Evolutionary conservation across 1,139 yeast species (phyloP).

Genomic region (Yamadazyma oceani): DNA sequence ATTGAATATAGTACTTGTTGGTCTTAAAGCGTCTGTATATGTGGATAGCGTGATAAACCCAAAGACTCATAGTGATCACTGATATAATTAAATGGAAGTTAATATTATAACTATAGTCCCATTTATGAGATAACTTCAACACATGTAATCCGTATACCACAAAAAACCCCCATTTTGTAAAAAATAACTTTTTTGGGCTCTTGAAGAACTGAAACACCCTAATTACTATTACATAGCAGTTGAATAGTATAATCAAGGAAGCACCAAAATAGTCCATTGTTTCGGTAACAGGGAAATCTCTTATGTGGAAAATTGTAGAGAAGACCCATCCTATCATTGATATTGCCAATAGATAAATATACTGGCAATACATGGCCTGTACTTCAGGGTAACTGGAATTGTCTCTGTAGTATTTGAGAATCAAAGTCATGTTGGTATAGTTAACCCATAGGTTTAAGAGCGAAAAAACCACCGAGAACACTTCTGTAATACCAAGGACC

Average conservation of each 20-base stretch:
- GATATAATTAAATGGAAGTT: constrained; percentile 37
- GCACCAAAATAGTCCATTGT: constrained; percentile 48
- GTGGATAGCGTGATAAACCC: constrained; percentile 35
- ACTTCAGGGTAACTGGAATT: constrained; percentile 12
- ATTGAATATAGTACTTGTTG: constrained; percentile 29
- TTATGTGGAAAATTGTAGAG: constrained; percentile 40
- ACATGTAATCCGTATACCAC: constrained; percentile 31
- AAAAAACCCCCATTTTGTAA: constrained; percentile 15
- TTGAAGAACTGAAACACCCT: constrained; percentile 32
- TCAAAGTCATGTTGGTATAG: constrained; percentile 29
- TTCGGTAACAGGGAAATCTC: constrained; percentile 42
- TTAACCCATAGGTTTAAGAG: constrained; percentile 39
- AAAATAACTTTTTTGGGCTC: constrained; percentile 1
- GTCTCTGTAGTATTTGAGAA: constrained; percentile 26
- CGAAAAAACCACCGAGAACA: constrained; percentile 38
- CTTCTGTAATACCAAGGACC: constrained; percentile 40
- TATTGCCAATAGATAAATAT: constrained; percentile 27
- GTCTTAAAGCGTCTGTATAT: constrained; percentile 21
- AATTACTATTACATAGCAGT: constrained; percentile 36
- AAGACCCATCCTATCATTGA: constrained; percentile 41
- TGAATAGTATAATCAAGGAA: constrained; percentile 37
- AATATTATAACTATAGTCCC: constrained; percentile 46
- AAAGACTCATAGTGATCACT: constrained; percentile 28
- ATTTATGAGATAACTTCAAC: constrained; percentile 24
- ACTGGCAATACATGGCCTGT: constrained; percentile 33